phyloP scores from a whole-genome alignment of 371 early-diverging fungal genomes.

The Zychaea mexicana region DNA sequence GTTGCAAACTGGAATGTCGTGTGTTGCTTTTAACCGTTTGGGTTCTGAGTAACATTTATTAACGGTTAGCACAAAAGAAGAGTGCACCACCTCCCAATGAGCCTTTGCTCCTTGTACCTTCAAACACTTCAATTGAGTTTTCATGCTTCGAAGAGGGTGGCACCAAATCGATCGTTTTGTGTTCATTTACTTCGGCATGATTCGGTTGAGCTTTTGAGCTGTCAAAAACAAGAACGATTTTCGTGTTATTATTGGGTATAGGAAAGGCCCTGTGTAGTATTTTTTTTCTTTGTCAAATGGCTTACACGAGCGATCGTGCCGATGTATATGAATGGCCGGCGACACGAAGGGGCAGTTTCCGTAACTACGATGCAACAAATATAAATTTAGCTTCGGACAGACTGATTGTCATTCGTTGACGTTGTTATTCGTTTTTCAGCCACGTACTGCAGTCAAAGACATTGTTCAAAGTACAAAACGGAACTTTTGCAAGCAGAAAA shows the following conservation, averaged over 20 bases:
- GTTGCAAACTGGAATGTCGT: slow-evolving; percentile 72
- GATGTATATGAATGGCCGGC: not conserved
- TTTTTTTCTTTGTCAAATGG: not conserved
- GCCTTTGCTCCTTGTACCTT: not conserved
- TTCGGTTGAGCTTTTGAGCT: not conserved
- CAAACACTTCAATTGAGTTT: not conserved
- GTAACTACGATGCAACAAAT: not conserved
- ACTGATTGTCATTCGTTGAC: not conserved
- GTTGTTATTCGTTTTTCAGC: not conserved
- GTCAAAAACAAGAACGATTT: not conserved
- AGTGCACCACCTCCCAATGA: too few species aligned
- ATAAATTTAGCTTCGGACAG: not conserved
- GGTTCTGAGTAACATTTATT: slow-evolving; percentile 26
- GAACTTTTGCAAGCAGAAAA: too few species aligned
- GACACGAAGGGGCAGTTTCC: not conserved
- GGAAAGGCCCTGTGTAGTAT: not conserved
- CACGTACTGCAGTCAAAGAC: not conserved
- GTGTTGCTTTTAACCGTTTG: slow-evolving; percentile 53
- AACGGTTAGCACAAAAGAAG: not conserved
- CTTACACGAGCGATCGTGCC: slow-evolving; percentile 4
- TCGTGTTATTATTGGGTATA: not conserved
- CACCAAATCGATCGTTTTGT: not conserved
- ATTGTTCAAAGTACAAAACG: not conserved
- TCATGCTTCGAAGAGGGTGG: not conserved
- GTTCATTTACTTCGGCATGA: not conserved